Evolutionary conservation across 2,329 filamentous ascomycete species (phyloP), one percentile per base, ranked within the genome.

Genomic region (Xylaria sp.): DNA sequence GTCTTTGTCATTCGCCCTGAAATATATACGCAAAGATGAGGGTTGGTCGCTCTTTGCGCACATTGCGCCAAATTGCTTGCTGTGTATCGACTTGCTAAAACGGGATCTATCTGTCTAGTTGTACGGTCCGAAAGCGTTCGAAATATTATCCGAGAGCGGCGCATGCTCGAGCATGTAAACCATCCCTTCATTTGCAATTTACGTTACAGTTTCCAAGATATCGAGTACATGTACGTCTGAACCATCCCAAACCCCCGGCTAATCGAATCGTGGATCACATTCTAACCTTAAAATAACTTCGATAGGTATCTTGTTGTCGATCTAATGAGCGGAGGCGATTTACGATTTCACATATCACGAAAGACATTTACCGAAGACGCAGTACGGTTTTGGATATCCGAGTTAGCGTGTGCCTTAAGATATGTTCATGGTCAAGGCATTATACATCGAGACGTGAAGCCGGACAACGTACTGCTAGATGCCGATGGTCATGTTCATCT

Each of bases 1-100:
- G 1, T 91, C 91, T 66, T 84, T 98, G 76, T 95, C 94, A 2
- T 99, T 99, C 82, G 96, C 96, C 54, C 87, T 99, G 73, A 99
- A 99, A 82, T 98, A 98, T 81, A 98, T 98, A 73, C 91, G 94
- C 74, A 98, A 98, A 88, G 95, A 98, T 92, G 95, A 98, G 89
- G 93, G 94, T 94, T 78, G 71, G 89, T 82, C 66, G 18, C 56
- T 57, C 65, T 37, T 48, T 25, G 44, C 31, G 61, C 52, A 37
- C 56, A 55, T 59, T 48, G 61, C 64, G 44, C 51, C 59, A 31
- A 62, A 25, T 20, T 44, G 51, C 55, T 69, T 44, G 51, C 55
- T 69, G 13, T 34, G 50, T 41, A 34, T 46, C 41, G 13, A 68
- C 70, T 63, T 71, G 56, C 60, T 72, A 23, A 72, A 69, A 70